Evolutionary conservation across 2,329 filamentous ascomycete genomes (phyloP).

Genomic region (Verticillium albo-atrum): DNA sequence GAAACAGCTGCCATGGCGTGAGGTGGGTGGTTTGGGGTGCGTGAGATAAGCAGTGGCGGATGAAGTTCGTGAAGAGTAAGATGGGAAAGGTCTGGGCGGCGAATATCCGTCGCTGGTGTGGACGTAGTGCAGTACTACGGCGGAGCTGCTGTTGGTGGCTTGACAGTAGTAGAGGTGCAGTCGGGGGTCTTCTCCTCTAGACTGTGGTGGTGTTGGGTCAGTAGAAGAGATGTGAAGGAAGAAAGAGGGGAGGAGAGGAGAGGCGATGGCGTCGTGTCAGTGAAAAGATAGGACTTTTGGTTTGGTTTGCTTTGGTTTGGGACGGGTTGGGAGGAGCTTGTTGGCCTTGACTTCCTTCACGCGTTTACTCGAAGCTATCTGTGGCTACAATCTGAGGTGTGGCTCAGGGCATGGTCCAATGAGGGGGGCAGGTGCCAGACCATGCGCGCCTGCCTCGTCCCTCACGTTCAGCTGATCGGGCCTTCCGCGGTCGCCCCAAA

Average conservation of each 20-base stretch:
- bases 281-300: not conserved
- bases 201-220: not conserved
- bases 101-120: slow-evolving; percentile 8
- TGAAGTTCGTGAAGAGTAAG: not conserved
- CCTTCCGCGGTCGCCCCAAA: not conserved
- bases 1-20: slow-evolving; percentile 27
- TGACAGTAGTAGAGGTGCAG: slow-evolving; percentile 2
- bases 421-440: not conserved
- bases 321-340: not conserved
- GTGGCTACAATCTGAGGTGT: not conserved
- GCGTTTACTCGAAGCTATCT: not conserved
- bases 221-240: not conserved
- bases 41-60: slow-evolving; percentile 3
- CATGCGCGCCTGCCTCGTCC: not conserved
- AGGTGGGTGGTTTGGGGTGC: not conserved
- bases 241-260: not conserved
- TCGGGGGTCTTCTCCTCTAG: not conserved
- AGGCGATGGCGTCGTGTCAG: not conserved
- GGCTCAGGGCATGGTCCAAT: not conserved
- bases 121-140: slow-evolving; percentile 8
- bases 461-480: not conserved
- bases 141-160: slow-evolving; percentile 7
- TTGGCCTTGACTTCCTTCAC: not conserved
- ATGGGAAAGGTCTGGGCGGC: slow-evolving; percentile 6
- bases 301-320: too few relatives aligned